Conservation (phyloP, 2,329 filamentous ascomycete species). For the Plectosphaerella plurivora region DNA sequence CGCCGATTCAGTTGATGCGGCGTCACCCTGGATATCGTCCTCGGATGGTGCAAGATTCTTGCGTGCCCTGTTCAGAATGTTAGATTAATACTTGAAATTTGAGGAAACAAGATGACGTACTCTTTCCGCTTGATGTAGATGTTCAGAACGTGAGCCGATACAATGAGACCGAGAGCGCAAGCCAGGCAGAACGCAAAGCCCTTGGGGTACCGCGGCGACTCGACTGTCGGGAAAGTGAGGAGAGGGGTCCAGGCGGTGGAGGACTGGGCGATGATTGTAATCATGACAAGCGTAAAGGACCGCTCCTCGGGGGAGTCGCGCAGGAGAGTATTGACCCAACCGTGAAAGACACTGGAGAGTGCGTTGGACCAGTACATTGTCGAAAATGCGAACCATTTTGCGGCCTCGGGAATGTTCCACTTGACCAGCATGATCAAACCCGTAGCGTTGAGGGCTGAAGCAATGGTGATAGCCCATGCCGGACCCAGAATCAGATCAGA, state of each 20-base stretch:
- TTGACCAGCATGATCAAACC: constrained; percentile 48
- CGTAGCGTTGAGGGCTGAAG: constrained; percentile 45
- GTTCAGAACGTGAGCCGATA: constrained; percentile 8
- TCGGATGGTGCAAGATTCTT: not conserved
- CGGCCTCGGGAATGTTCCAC: constrained; percentile 51
- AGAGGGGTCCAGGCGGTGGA: constrained; percentile 53
- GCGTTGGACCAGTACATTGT: constrained; percentile 44
- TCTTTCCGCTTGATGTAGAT: constrained; percentile 11
- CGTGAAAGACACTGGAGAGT: constrained; percentile 50
- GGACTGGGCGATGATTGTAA: constrained; percentile 47
- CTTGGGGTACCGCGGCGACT: constrained; percentile 36
- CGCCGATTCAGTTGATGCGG: not conserved
- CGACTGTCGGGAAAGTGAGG: constrained; percentile 42
- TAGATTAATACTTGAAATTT: not conserved
- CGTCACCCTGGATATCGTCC: not conserved
- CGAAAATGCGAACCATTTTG: constrained; percentile 47
- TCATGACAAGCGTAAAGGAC: constrained; percentile 42
- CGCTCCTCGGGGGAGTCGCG: constrained; percentile 40
- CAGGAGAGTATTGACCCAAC: constrained; percentile 49
- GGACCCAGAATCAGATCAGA: constrained; percentile 49
- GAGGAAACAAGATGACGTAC: not conserved
- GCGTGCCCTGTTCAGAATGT: not conserved
- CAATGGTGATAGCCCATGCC: constrained; percentile 49
- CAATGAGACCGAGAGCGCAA: constrained; percentile 8
- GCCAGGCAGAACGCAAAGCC: constrained; percentile 29